Evolutionary conservation across 2,329 filamentous ascomycete genomes (phyloP), one percentile per base, ranked within the genome.

Genomic region (Cytospora schulzeri): DNA sequence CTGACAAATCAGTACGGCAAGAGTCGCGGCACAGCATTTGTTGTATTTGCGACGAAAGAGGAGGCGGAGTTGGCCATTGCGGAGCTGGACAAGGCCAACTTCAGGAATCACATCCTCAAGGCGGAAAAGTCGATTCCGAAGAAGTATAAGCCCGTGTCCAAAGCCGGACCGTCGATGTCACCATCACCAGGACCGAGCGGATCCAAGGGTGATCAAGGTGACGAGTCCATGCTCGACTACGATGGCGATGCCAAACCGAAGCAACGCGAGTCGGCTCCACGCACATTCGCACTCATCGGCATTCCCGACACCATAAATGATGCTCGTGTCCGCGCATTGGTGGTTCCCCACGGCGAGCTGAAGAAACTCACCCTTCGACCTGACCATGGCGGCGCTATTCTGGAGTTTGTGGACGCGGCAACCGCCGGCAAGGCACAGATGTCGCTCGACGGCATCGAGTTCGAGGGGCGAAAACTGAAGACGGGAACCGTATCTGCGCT

Each of bases 231-330:
- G 72, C 61, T 73, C 0, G 75, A 79, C 26, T 67, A 70, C 28
- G 67, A 48, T 65, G 63, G 17, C 57, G 58, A 26, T 41, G 24
- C 38, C 19, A 57, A 45, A 22, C 6, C 63, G 3, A 64, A 69
- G 45, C 67, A 68, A 11, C 68, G 69, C 60, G 68, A 52, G 60
- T 64, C 65, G 24, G 66, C 70, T 69, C 72, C 28, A 12, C 62
- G 63, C 60, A 95, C 91, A 0, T 83, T 98, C 57, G 90, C 89
- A 12, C 80, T 99, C 31, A 86, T 97, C 77, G 90, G 93, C 67
- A 81, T 99, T 1, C 92, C 95, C 0, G 95, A 98, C 72, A 98
- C 93, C 0, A 87, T 98, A 71, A 97, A 96, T 69, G 92, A 96
- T 71, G 87, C 91, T 1, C 91, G 93, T 33, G 86, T 99, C 62